phyloP scores from a whole-genome alignment of 1,139 yeast genomes.

The Kodamaea sp. region DNA sequence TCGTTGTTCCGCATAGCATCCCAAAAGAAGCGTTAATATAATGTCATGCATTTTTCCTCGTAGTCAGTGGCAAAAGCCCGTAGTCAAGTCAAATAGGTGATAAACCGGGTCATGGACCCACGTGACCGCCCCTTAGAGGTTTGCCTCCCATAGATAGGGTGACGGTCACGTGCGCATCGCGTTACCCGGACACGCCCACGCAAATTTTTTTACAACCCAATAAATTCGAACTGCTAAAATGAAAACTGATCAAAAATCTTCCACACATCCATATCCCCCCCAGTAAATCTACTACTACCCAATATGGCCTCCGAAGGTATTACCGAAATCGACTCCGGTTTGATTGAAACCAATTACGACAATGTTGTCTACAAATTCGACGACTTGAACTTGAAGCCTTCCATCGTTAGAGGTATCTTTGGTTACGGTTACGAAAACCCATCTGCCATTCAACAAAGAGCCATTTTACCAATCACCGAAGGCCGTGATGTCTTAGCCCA shows the following conservation, averaged over 20 bases:
- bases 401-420: slow-evolving; percentile 83
- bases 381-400: slow-evolving; percentile 80
- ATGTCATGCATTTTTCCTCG: too few species aligned
- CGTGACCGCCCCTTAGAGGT: too few species aligned
- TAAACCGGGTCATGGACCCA: too few species aligned
- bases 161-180: slow-evolving; percentile 10
- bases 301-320: slow-evolving; percentile 57
- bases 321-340: slow-evolving; percentile 79
- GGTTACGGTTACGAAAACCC: slow-evolving; percentile 99
- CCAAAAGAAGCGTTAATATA: too few species aligned
- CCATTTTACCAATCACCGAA: slow-evolving; percentile 93
- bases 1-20: too few species aligned
- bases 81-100: too few species aligned
- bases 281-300: slow-evolving; percentile 3
- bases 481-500: slow-evolving; percentile 98
- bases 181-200: slow-evolving; percentile 17
- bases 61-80: too few species aligned
- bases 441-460: slow-evolving; percentile 98
- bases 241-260: slow-evolving; percentile 5
- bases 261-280: background rate
- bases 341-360: slow-evolving; percentile 96
- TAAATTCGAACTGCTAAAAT: slow-evolving; percentile 2
- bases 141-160: too few species aligned
- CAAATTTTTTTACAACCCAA: slow-evolving; percentile 9
- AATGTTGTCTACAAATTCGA: slow-evolving; percentile 89